Conservation (phyloP, 805 yeast species). For the Lipomyces kockii region DNA sequence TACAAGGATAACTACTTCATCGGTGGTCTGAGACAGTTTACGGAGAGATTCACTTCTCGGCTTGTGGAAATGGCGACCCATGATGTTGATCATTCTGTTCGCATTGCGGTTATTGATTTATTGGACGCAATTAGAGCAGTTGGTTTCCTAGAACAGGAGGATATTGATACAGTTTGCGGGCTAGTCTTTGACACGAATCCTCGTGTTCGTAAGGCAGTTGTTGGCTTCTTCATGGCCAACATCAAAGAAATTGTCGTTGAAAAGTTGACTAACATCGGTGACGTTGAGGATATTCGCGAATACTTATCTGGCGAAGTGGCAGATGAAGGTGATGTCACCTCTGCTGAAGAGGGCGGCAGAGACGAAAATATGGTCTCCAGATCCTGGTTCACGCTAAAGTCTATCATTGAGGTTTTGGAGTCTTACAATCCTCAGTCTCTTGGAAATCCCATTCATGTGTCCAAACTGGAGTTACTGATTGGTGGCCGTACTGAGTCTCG, state of each 20-base stretch:
- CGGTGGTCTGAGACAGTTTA: constrained; percentile 76
- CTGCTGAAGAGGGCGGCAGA: constrained; percentile 3
- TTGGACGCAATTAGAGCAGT: constrained; percentile 59
- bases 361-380: background rate
- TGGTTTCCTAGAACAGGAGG: constrained; percentile 69
- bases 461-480: constrained; percentile 16
- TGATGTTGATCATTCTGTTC: constrained; percentile 62
- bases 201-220: constrained; percentile 53
- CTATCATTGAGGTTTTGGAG: constrained; percentile 22
- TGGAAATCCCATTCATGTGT: constrained; percentile 16
- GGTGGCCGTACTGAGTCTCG: constrained; percentile 27
- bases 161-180: constrained; percentile 52
- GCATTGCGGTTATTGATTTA: constrained; percentile 56
- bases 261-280: constrained; percentile 18
- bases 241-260: constrained; percentile 43
- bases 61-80: constrained; percentile 64
- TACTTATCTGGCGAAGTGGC: constrained; percentile 14
- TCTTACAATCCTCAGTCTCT: constrained; percentile 18
- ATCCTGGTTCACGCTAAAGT: constrained; percentile 28
- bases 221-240: constrained; percentile 54
- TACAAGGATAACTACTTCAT: constrained; percentile 53
- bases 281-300: constrained; percentile 15
- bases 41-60: constrained; percentile 71
- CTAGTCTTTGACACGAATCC: constrained; percentile 48
- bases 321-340: constrained; percentile 26